A percentile compares a stretch with the other conserved stretches of the same genome.
Evolutionary conservation across 352 stramenopile species (phyloP).

Genomic region (Globisporangium perplexum): DNA sequence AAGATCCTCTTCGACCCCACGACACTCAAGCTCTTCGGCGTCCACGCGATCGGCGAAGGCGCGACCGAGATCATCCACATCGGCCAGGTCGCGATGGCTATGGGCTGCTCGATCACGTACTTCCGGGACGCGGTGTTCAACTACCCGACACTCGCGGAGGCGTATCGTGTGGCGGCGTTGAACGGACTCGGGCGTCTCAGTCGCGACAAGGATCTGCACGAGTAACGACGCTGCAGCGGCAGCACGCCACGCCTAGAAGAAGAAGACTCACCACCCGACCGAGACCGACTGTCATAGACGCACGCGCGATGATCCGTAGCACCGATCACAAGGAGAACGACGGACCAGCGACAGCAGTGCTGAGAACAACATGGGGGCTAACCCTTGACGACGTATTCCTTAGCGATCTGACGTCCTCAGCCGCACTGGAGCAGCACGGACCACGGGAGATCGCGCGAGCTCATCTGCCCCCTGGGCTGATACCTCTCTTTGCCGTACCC

Average conservation of each 20-base stretch:
- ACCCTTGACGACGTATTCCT: too few species aligned
- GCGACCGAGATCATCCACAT: slow-evolving; percentile 92
- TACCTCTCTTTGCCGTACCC: slow-evolving; percentile 15
- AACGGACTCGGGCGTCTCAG: slow-evolving; percentile 85
- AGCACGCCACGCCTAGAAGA: background rate
- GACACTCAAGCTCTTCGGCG: slow-evolving; percentile 75
- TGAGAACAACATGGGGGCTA: too few species aligned
- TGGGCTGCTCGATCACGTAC: slow-evolving; percentile 79
- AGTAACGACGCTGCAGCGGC: slow-evolving; percentile 20
- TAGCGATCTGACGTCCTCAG: too few species aligned
- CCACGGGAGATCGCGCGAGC: slow-evolving; percentile 12
- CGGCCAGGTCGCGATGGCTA: slow-evolving; percentile 85
- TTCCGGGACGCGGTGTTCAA: slow-evolving; percentile 91
- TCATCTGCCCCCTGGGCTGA: slow-evolving; percentile 16
- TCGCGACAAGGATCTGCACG: slow-evolving; percentile 60
- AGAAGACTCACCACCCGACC: background rate
- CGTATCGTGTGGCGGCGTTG: slow-evolving; percentile 84
- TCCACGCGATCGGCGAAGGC: slow-evolving; percentile 87
- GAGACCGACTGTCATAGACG: background rate
- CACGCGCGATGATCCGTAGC: slow-evolving; percentile 12
- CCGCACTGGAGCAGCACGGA: slow-evolving; percentile 14
- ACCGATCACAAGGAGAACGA: slow-evolving; percentile 12
- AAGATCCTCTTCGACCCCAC: slow-evolving; percentile 87
- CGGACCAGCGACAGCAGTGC: background rate
- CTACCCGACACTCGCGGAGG: slow-evolving; percentile 89